These are phyloP conservation scores for Trichoderma simmonsii DNA, from an alignment of 2,329 filamentous ascomycete species.

Conservation along the genomic window DNA sequence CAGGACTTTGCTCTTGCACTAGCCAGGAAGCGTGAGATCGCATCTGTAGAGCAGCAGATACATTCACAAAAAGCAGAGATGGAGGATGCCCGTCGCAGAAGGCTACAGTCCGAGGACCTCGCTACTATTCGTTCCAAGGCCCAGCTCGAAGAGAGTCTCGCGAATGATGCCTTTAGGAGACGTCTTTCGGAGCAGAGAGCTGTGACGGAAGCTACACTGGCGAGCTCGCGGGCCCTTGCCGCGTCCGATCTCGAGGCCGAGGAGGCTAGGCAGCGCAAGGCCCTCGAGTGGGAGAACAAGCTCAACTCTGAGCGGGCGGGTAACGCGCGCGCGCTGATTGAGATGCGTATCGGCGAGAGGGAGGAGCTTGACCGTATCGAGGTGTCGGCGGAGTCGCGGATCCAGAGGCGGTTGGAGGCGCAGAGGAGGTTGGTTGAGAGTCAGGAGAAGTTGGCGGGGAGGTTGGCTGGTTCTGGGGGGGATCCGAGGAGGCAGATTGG, in stretches of 20 bases:
- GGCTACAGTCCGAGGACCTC: conserved; percentile 46
- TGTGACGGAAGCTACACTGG: conserved; percentile 45
- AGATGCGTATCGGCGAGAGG: conserved; percentile 48
- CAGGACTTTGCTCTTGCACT: conserved; percentile 50
- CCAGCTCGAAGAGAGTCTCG: conserved; percentile 44
- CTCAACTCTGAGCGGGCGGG: conserved; percentile 45
- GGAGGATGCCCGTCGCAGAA: conserved; percentile 49
- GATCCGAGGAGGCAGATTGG: conserved; percentile 50
- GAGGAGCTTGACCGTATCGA: conserved; percentile 51
- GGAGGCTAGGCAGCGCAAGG: conserved; percentile 40
- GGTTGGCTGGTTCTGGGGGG: conserved; percentile 41
- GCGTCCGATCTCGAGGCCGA: conserved; percentile 48
- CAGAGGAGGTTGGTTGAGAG: conserved; percentile 53
- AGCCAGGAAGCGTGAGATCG: conserved; percentile 49
- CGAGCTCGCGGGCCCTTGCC: conserved; percentile 43
- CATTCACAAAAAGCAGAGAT: conserved; percentile 47
- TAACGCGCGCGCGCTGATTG: conserved; percentile 49
- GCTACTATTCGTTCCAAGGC: conserved; percentile 43
- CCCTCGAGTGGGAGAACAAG: conserved; percentile 49
- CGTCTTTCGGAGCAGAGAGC: conserved; percentile 46
- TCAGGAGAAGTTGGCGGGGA: conserved; percentile 39
- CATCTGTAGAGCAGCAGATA: conserved; percentile 50
- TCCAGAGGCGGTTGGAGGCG: conserved; percentile 45
- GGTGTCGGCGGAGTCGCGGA: conserved; percentile 42
- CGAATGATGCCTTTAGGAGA: conserved; percentile 32